phyloP scores from a whole-genome alignment of 2,329 filamentous ascomycete species.

The Macrophomina phaseolina region DNA sequence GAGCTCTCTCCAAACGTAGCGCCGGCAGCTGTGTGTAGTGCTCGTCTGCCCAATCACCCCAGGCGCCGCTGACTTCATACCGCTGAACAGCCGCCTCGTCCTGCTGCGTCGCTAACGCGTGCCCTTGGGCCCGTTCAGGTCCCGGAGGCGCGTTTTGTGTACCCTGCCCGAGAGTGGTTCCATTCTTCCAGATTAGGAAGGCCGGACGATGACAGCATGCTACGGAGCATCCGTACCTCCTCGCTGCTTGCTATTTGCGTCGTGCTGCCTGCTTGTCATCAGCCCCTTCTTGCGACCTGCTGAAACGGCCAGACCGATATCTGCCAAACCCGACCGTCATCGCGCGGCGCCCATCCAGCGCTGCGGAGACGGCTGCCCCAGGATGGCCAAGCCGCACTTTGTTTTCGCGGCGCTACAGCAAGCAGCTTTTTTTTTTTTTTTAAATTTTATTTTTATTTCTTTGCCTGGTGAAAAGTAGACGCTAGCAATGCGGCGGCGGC shows the following conservation, averaged over 20 bases:
- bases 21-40: constrained; percentile 8
- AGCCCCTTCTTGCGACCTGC: constrained; percentile 5
- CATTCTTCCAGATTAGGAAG: constrained; percentile 6
- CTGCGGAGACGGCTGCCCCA: neutral
- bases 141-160: constrained; percentile 5
- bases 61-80: constrained; percentile 22
- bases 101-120: constrained; percentile 5
- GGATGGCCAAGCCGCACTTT: constrained; percentile 9
- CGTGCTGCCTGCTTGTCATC: neutral
- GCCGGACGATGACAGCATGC: constrained; percentile 6
- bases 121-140: neutral
- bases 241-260: neutral
- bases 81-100: neutral
- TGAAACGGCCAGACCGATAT: neutral
- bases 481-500: constrained; percentile 7
- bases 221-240: neutral
- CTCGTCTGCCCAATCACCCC: constrained; percentile 3
- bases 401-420: constrained; percentile 1
- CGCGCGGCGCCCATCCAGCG: neutral
- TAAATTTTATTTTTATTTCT: neutral
- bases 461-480: neutral
- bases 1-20: constrained; percentile 18
- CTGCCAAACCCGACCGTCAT: neutral
- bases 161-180: constrained; percentile 7
- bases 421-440: neutral